phyloP scores from a whole-genome alignment of 2,329 filamentous ascomycete genomes.

The Apiospora arundinis region DNA sequence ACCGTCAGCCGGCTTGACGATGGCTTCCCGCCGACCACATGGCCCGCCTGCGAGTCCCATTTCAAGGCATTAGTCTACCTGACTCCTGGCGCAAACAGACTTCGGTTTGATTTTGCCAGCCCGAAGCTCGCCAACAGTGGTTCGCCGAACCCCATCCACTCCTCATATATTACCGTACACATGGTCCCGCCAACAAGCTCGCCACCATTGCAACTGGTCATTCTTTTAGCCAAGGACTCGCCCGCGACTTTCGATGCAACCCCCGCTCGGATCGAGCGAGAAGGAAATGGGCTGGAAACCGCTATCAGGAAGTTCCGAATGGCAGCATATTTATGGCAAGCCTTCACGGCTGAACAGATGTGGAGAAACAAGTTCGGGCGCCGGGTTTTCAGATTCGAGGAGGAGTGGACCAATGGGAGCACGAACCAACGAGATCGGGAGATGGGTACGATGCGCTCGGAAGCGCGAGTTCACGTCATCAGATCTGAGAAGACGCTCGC shows the following conservation, averaged over 20 bases:
- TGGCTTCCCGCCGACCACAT: conserved; percentile 79
- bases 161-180: conserved; percentile 81
- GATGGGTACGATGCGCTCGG: conserved; percentile 79
- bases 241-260: conserved; percentile 83
- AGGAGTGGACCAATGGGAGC: conserved; percentile 90
- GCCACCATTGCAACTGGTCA: conserved; percentile 87
- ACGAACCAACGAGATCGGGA: conserved; percentile 77
- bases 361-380: conserved; percentile 85
- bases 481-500: conserved; percentile 82
- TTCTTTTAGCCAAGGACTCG: conserved; percentile 88
- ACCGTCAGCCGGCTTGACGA: conserved; percentile 85
- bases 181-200: conserved; percentile 80
- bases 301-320: conserved; percentile 92
- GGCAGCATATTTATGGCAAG: conserved; percentile 96
- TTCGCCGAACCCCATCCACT: conserved; percentile 73
- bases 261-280: conserved; percentile 75
- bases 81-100: conserved; percentile 85
- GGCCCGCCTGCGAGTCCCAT: conserved; percentile 87
- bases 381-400: conserved; percentile 87
- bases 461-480: conserved; percentile 89
- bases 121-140: conserved; percentile 77
- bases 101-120: conserved; percentile 87
- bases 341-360: conserved; percentile 97
- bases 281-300: conserved; percentile 81
- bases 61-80: conserved; percentile 93